Conservation (phyloP, 805 yeast species). For the Candida dajiaensis region DNA sequence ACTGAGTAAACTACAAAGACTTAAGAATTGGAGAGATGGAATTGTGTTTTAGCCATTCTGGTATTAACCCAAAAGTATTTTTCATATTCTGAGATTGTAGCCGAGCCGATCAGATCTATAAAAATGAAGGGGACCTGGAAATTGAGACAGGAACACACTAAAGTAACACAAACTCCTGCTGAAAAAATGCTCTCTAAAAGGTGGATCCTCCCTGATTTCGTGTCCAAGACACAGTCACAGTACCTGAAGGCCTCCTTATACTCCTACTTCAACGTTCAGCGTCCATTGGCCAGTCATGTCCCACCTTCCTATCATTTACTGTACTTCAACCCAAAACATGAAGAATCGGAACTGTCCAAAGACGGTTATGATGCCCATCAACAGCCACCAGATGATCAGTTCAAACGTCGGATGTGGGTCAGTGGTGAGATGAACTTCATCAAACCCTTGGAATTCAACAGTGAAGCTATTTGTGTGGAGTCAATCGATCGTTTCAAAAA, state of each 20-base stretch:
- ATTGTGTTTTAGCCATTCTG: no score
- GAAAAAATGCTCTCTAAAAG: constrained; percentile 8
- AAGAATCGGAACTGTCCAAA: constrained; percentile 39
- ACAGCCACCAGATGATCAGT: constrained; percentile 24
- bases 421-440: constrained; percentile 53
- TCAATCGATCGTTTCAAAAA: constrained; percentile 36
- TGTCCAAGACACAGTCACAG: constrained; percentile 18
- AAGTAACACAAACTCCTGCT: neutral
- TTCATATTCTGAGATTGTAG: no score
- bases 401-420: constrained; percentile 71
- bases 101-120: no score
- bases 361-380: constrained; percentile 85
- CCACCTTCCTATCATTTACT: constrained; percentile 61
- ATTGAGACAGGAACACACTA: neutral
- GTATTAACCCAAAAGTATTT: no score
- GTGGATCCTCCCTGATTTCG: constrained; percentile 17
- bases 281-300: constrained; percentile 13
- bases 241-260: constrained; percentile 19
- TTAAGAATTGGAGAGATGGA: no score
- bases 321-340: constrained; percentile 56
- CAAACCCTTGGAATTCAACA: constrained; percentile 31
- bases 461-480: constrained; percentile 46
- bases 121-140: neutral
- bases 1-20: no score
- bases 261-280: constrained; percentile 21